phyloP scores from a whole-genome alignment of 2,329 filamentous ascomycete genomes.

The Penicillium sp. region DNA sequence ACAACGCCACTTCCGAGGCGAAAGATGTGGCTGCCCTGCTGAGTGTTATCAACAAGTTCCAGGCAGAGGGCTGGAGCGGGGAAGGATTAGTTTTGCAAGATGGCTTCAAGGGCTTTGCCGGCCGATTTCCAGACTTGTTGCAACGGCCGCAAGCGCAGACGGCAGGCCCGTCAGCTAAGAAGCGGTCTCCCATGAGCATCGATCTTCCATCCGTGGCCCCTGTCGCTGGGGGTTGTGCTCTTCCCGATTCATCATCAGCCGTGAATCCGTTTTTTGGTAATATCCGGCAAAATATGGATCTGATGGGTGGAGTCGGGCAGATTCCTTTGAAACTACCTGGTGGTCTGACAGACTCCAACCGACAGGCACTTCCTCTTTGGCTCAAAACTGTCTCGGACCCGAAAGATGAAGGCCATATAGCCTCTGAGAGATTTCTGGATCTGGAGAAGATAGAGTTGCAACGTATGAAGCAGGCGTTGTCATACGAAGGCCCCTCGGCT shows the following conservation, averaged over 20 bases:
- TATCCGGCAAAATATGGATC: constrained; percentile 93
- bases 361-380: constrained; percentile 70
- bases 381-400: constrained; percentile 66
- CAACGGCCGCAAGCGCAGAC: constrained; percentile 26
- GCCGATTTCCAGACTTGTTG: constrained; percentile 59
- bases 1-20: constrained; percentile 71
- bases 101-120: constrained; percentile 74
- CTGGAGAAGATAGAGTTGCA: constrained; percentile 85
- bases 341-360: constrained; percentile 48
- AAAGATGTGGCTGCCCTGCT: constrained; percentile 78
- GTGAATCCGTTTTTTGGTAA: constrained; percentile 93
- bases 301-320: constrained; percentile 90
- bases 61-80: constrained; percentile 76
- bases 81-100: constrained; percentile 73
- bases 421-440: constrained; percentile 78
- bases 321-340: constrained; percentile 61
- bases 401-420: constrained; percentile 72
- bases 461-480: constrained; percentile 84
- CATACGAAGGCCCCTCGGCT: constrained; percentile 56
- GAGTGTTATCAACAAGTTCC: constrained; percentile 93
- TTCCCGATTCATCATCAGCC: constrained; percentile 66
- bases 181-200: constrained; percentile 54
- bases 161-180: constrained; percentile 40
- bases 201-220: constrained; percentile 62
- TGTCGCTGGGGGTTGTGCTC: constrained; percentile 84